Percentiles rank a stretch among this genome's conserved stretches.
Conservation (phyloP, 2,329 filamentous ascomycete species). For the Byssoonygena ceratinophila region DNA sequence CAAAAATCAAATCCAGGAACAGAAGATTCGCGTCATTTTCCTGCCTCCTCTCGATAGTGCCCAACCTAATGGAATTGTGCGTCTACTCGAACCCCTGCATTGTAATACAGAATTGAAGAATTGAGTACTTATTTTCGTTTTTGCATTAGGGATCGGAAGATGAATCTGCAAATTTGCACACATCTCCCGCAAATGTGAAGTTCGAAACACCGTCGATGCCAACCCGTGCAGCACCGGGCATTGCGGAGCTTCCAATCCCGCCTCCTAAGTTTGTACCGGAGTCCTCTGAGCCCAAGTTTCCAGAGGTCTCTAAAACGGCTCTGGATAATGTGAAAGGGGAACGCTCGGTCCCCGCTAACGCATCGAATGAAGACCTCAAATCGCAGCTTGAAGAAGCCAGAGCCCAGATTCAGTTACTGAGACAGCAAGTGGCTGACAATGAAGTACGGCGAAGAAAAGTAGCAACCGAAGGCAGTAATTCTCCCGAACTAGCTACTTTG, state of each 20-base stretch:
- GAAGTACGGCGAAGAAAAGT: conserved; percentile 72
- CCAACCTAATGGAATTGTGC: conserved; percentile 30
- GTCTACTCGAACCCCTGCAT: conserved; percentile 13
- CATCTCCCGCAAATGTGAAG: conserved; percentile 42
- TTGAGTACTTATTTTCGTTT: too few species aligned
- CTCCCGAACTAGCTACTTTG: conserved; percentile 29
- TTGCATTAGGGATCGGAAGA: conserved; percentile 27
- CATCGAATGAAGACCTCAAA: conserved; percentile 53
- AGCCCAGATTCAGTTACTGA: conserved; percentile 58
- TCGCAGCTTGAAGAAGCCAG: conserved; percentile 65
- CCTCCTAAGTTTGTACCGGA: conserved; percentile 17
- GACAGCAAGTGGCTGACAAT: conserved; percentile 52
- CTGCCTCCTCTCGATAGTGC: conserved; percentile 43
- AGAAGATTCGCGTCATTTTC: conserved; percentile 90
- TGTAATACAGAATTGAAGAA: background rate
- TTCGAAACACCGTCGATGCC: conserved; percentile 39
- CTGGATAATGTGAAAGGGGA: background rate
- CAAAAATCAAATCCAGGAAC: conserved; percentile 73
- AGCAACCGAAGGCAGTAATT: conserved; percentile 45
- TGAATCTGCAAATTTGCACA: conserved; percentile 43
- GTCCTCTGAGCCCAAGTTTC: conserved; percentile 14
- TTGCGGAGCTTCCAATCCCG: conserved; percentile 25
- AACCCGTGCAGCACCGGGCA: conserved; percentile 33
- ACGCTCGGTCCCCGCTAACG: conserved; percentile 33
- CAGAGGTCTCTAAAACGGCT: background rate